Evolutionary conservation across 768 basidiomycete species (phyloP).

Genomic region (Lentinula lateritia): DNA sequence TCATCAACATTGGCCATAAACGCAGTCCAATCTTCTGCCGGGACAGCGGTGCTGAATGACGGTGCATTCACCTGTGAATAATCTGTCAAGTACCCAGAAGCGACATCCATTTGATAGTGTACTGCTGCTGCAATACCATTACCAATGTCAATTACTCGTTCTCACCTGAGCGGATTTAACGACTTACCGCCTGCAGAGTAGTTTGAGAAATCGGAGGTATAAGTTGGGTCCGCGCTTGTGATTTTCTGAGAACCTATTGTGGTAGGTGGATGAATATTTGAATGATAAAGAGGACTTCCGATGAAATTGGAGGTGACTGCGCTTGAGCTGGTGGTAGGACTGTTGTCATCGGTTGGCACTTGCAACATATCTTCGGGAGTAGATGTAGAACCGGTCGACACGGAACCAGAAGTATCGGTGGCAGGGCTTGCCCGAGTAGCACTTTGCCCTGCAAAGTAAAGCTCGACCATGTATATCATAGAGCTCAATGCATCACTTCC

Average conservation of each 20-base stretch:
- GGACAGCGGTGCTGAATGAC: not conserved
- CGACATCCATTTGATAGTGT: not conserved
- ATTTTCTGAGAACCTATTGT: not conserved
- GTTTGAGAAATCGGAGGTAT: not conserved
- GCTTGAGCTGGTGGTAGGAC: not conserved
- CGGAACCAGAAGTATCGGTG: not conserved
- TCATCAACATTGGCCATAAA: constrained; percentile 6
- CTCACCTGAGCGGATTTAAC: not conserved
- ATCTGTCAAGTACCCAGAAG: not conserved
- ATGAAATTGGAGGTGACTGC: not conserved
- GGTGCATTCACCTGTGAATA: not conserved
- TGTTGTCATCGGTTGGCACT: not conserved
- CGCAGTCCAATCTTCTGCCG: not conserved
- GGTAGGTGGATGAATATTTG: not conserved
- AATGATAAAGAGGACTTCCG: not conserved
- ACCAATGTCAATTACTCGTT: not conserved
- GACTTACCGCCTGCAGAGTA: not conserved
- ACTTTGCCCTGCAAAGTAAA: not conserved
- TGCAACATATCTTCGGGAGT: not conserved
- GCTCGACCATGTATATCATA: not conserved
- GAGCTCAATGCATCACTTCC: not conserved
- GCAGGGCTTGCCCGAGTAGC: not conserved
- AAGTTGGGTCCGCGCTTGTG: not conserved
- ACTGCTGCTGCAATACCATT: not conserved
- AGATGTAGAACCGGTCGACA: not conserved